Evolutionary conservation across 305 asterid genomes (phyloP).

Genomic region (Vinca major): DNA sequence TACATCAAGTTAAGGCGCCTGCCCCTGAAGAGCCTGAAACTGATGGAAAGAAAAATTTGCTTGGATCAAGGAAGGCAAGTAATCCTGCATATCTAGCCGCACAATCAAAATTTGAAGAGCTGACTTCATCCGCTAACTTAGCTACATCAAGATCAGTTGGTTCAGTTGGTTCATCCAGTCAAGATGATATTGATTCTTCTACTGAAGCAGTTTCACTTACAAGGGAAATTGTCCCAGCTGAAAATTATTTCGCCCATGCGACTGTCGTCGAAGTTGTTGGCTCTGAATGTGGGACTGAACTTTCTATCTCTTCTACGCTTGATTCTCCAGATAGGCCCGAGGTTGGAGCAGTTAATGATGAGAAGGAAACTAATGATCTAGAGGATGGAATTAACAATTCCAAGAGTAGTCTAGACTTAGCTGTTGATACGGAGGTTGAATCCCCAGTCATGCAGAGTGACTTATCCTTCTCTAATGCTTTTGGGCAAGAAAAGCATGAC

Average conservation of each 20-base stretch:
- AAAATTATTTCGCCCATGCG: constrained; percentile 30
- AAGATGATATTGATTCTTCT: constrained; percentile 35
- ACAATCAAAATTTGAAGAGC: constrained; percentile 78
- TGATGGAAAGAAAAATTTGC: constrained; percentile 32
- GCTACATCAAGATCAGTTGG: constrained; percentile 31
- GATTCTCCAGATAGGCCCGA: constrained; percentile 85
- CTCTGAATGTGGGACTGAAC: constrained; percentile 90
- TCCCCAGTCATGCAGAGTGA: constrained; percentile 29
- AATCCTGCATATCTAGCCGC: constrained; percentile 83
- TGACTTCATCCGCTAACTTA: constrained; percentile 37
- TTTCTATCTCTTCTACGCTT: constrained; percentile 78
- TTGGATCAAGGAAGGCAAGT: constrained; percentile 51
- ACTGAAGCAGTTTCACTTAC: constrained; percentile 33
- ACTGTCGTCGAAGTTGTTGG: constrained; percentile 42
- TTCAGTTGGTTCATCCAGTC: constrained; percentile 28
- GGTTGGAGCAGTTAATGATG: constrained; percentile 34
- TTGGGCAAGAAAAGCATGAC: constrained; percentile 28
- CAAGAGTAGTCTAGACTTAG: constrained; percentile 26
- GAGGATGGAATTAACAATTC: constrained; percentile 25
- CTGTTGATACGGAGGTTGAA: constrained; percentile 33
- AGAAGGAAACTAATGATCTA: constrained; percentile 30
- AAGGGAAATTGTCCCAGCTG: constrained; percentile 34
- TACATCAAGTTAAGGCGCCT: constrained; percentile 18
- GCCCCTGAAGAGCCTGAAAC: constrained; percentile 35
- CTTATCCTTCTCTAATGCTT: constrained; percentile 22